A percentile compares a stretch with the other conserved stretches of the same genome.
Evolutionary conservation across 106 monocot species (phyloP).

Genomic region (Dioscorea alata): DNA sequence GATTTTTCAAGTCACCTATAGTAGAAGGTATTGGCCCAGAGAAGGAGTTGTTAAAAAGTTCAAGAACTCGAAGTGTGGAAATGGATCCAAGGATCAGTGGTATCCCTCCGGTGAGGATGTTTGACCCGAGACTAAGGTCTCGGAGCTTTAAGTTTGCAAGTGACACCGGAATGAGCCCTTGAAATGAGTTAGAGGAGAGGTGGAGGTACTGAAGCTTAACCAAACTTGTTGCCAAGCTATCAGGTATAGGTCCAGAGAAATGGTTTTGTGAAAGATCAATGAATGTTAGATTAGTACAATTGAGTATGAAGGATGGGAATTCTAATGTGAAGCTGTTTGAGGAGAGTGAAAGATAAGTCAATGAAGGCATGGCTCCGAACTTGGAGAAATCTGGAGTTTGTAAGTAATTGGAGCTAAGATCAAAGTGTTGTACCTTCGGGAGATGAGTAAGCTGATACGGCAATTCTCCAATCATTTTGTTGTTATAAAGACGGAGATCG

Average conservation of each 20-base stretch:
- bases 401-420: conserved; percentile 45
- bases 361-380: conserved; percentile 32
- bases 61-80: conserved; percentile 26
- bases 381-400: conserved; percentile 23
- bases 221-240: conserved; percentile 17
- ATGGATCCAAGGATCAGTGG: conserved; percentile 29
- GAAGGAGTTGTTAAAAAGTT: conserved; percentile 27
- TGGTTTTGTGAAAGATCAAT: conserved; percentile 42
- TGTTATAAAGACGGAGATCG: conserved; percentile 47
- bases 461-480: conserved; percentile 22
- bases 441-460: conserved; percentile 46
- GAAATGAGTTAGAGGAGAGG: conserved; percentile 43
- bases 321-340: conserved; percentile 18
- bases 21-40: conserved; percentile 38
- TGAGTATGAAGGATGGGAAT: conserved; percentile 60
- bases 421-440: conserved; percentile 28
- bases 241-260: conserved; percentile 37
- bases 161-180: conserved; percentile 37
- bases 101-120: conserved; percentile 43
- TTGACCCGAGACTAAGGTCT: conserved; percentile 32
- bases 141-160: conserved; percentile 32
- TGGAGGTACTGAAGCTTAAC: conserved; percentile 43
- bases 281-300: conserved; percentile 41
- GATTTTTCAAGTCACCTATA: conserved; percentile 40
- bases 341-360: conserved; percentile 33